Evolutionary conservation across 83 land plant genomes (phyloP).

Genomic region (Picea abies): DNA sequence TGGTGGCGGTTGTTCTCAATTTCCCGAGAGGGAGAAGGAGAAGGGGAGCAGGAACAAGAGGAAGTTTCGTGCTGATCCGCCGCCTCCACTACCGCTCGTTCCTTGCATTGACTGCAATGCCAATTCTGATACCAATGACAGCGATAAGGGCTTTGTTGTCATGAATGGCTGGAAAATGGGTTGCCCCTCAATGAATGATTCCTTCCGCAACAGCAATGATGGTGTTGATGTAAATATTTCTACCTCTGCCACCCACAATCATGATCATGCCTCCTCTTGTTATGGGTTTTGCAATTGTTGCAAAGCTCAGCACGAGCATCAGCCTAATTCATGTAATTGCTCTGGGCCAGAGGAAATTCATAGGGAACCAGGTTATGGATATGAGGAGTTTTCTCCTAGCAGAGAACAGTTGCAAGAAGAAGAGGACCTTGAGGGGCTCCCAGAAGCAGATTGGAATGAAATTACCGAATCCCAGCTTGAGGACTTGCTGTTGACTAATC

Average conservation of each 20-base stretch:
- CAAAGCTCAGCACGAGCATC: constrained; percentile 29
- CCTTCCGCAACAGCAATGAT: neutral
- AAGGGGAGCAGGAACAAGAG: constrained; percentile 76
- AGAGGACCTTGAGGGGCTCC: constrained; percentile 38
- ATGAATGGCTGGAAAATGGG: constrained; percentile 2
- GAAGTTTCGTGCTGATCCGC: constrained; percentile 72
- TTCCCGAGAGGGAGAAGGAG: constrained; percentile 25
- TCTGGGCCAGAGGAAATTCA: constrained; percentile 28
- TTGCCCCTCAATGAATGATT: neutral
- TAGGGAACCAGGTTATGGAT: constrained; percentile 9
- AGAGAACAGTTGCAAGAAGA: constrained; percentile 27
- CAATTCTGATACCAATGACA: constrained; percentile 17
- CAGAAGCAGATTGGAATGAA: constrained; percentile 76
- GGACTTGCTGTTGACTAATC: constrained; percentile 61
- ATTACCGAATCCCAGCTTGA: constrained; percentile 69
- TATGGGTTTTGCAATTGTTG: constrained; percentile 43
- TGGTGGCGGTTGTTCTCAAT: constrained; percentile 8
- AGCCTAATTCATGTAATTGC: constrained; percentile 34
- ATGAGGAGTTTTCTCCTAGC: constrained; percentile 3
- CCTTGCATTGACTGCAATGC: constrained; percentile 23
- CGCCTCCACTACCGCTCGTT: constrained; percentile 18
- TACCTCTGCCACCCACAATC: neutral
- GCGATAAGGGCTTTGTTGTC: constrained; percentile 8
- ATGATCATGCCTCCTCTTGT: neutral
- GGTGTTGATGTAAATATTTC: neutral